Conservation (phyloP, 2,329 filamentous ascomycete genomes). For the Coniosporium tulheliwenetii region DNA sequence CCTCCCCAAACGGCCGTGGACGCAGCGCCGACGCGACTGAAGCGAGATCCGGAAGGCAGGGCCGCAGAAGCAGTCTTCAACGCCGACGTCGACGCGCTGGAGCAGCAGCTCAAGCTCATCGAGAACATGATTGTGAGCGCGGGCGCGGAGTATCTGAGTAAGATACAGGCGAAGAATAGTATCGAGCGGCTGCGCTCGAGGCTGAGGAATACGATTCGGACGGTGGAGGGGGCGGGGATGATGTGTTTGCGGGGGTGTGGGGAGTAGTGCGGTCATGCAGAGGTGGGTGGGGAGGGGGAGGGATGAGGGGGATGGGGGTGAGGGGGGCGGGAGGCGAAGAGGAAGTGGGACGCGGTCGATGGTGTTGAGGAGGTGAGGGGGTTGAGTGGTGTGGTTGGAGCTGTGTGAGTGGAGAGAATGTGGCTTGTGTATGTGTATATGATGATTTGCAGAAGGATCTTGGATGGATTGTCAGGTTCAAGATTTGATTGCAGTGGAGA, state of each 20-base stretch:
- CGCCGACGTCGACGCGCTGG: slow-evolving; percentile 50
- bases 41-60: slow-evolving; percentile 6
- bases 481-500: too few relatives aligned
- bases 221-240: slow-evolving; percentile 26
- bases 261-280: slow-evolving; percentile 13
- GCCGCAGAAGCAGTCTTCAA: slow-evolving; percentile 45
- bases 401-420: too few relatives aligned
- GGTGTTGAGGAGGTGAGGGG: too few relatives aligned
- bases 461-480: too few relatives aligned
- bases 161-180: slow-evolving; percentile 61
- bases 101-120: slow-evolving; percentile 39
- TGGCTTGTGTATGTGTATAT: too few relatives aligned
- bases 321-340: too few relatives aligned
- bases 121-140: slow-evolving; percentile 53
- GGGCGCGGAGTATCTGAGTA: slow-evolving; percentile 54
- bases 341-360: too few relatives aligned
- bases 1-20: slow-evolving; percentile 4
- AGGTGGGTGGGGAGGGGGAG: slow-evolving; percentile 2
- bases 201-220: slow-evolving; percentile 54
- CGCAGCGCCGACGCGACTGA: slow-evolving; percentile 3
- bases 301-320: too few relatives aligned
- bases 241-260: slow-evolving; percentile 9
- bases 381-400: too few relatives aligned
- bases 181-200: slow-evolving; percentile 63
- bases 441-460: too few relatives aligned